Percentiles rank a stretch among this genome's conserved stretches.
phyloP scores from a whole-genome alignment of 23 red algal genomes.

The Gracilaria caudata region DNA sequence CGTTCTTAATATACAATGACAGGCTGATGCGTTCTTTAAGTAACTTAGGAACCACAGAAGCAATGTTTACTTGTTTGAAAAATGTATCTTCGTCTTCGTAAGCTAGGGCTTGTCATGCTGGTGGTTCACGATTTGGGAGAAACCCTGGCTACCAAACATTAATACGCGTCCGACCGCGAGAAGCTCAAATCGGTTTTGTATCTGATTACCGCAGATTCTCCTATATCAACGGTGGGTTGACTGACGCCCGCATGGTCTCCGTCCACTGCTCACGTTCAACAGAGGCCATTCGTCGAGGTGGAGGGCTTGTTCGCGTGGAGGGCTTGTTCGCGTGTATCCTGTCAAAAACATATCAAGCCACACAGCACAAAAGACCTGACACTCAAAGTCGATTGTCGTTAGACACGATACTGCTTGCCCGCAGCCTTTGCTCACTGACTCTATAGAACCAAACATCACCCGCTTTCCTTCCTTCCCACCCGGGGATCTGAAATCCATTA shows the following conservation, averaged over 20 bases:
- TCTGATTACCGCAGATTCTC: too few species aligned
- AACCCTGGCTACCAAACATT: too few species aligned
- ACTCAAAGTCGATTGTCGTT: not conserved
- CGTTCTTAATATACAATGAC: not conserved
- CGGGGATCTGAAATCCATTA: constrained; percentile 49
- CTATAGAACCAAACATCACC: constrained; percentile 59
- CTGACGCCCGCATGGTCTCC: too few species aligned
- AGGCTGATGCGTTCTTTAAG: not conserved
- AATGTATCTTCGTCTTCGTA: not conserved
- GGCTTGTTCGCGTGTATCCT: too few species aligned
- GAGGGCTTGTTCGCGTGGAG: not conserved
- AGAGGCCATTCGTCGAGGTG: not conserved
- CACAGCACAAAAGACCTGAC: not conserved
- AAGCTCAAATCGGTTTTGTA: not conserved
- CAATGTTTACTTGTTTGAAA: not conserved
- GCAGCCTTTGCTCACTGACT: constrained; percentile 17
- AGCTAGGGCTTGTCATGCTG: too few species aligned
- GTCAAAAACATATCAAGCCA: too few species aligned
- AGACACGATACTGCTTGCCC: not conserved
- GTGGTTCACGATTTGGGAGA: too few species aligned
- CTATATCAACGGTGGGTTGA: too few species aligned
- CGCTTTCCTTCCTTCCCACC: constrained; percentile 31
- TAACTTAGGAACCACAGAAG: not conserved
- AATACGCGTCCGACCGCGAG: too few species aligned
- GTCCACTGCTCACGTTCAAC: too few species aligned